A percentile compares a stretch with the other conserved stretches of the same genome.
phyloP scores from a whole-genome alignment of 495 filamentous ascomycete genomes.

The Neurospora africana region DNA sequence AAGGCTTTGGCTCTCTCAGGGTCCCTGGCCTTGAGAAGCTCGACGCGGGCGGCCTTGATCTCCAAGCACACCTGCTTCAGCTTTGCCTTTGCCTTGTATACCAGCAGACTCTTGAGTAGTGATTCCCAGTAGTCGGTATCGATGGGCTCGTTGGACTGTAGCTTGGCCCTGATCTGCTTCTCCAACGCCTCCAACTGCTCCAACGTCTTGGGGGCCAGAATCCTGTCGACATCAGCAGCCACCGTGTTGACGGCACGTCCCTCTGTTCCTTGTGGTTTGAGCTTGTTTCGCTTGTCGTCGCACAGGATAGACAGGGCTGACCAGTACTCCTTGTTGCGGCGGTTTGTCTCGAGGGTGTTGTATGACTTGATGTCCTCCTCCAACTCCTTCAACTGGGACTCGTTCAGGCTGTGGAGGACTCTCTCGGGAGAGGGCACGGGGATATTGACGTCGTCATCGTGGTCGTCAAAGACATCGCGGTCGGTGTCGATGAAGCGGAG shows the following conservation, averaged over 20 bases:
- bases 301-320: conserved; percentile 81
- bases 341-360: conserved; percentile 64
- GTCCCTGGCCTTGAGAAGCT: conserved; percentile 56
- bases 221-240: conserved; percentile 73
- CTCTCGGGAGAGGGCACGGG: conserved; percentile 68
- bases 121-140: conserved; percentile 98
- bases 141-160: conserved; percentile 81
- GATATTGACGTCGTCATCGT: conserved; percentile 59
- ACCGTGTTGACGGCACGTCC: conserved; percentile 72
- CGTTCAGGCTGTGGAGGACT: conserved; percentile 61
- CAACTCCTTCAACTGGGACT: conserved; percentile 62
- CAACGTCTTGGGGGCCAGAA: conserved; percentile 76
- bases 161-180: conserved; percentile 69
- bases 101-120: conserved; percentile 67
- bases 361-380: conserved; percentile 84
- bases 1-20: conserved; percentile 54
- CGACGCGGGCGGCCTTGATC: conserved; percentile 63
- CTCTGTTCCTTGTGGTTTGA: conserved; percentile 49
- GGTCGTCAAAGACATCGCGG: conserved; percentile 68
- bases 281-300: conserved; percentile 59
- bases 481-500: conserved; percentile 80
- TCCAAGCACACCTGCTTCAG: conserved; percentile 70
- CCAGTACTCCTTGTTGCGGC: conserved; percentile 80
- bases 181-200: conserved; percentile 79
- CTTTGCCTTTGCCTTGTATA: conserved; percentile 87